Evolutionary conservation across 2,329 filamentous ascomycete species (phyloP), one percentile per base, ranked within the genome.

Genomic region (Zymoseptoria pseudotritici): DNA sequence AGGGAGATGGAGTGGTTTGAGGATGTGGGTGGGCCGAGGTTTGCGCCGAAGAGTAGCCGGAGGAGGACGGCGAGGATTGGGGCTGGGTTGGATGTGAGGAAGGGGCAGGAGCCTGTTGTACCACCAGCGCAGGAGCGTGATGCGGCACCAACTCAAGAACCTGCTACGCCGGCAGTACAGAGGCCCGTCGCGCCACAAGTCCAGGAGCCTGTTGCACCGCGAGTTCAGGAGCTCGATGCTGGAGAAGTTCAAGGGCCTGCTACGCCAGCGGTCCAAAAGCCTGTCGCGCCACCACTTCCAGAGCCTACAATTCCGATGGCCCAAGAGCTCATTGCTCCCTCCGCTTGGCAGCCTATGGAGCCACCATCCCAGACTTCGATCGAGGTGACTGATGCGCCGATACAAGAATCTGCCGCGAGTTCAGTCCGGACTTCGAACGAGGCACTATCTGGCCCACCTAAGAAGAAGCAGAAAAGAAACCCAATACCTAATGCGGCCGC

Each of bases 1-100:
- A 64, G 66, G 20, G 63, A 70, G 5, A 55, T 77, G 3, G 65
- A 68, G 0, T 79, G 76, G 73, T 78, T 72, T 54, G 56, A 58
- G 31, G 36, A 60, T 2, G 58, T 57, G 11, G 36, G 54, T 10
- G 54, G 55, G 11, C 60, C 58, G n/a, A 58, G 62, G 20, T 62
- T 62, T 24, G 58, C 61, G 26, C 53, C 58, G 2, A 55, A 59
- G 29, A 52, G 55, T 4, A 50, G 59, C 19, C 54, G 56, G 49
- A 61, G 56, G 57, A 58, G 61, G 20, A 64, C 62, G 8, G 59
- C 60, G 7, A 56, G n/a, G 31, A 26, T 60, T 22, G 59, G 60
- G 24, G 53, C 55, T 31, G 49, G n/a, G 10, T 19, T 58, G 13
- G 19, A n/a, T 46, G 17, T 46, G 5, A n/a, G 2, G 36, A 46